Evolutionary conservation across 2,329 filamentous ascomycete genomes (phyloP).

Genomic region (Beauveria australis): DNA sequence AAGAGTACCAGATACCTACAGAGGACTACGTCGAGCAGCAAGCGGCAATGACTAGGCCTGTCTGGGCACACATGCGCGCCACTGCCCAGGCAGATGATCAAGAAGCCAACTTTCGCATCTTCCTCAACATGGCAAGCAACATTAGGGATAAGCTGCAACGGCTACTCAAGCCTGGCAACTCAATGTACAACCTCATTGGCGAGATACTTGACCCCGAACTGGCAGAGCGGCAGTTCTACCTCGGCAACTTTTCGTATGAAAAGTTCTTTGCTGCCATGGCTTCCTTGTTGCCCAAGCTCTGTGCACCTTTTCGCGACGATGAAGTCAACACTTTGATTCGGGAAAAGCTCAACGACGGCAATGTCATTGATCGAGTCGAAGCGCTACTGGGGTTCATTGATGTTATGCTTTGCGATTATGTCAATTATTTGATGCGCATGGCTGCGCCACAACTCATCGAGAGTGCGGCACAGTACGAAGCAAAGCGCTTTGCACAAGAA

Average conservation of each 20-base stretch:
- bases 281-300: constrained; percentile 67
- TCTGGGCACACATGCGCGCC: constrained; percentile 51
- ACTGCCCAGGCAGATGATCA: constrained; percentile 59
- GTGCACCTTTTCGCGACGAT: constrained; percentile 70
- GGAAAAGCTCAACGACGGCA: constrained; percentile 49
- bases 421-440: constrained; percentile 69
- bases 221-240: constrained; percentile 58
- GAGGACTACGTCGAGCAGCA: constrained; percentile 52
- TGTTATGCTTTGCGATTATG: constrained; percentile 70
- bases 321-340: constrained; percentile 63
- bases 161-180: constrained; percentile 61
- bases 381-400: constrained; percentile 69
- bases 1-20: constrained; percentile 63
- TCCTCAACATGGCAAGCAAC: constrained; percentile 61
- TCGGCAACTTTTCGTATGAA: constrained; percentile 71
- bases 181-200: constrained; percentile 65
- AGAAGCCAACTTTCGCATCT: constrained; percentile 58
- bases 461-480: constrained; percentile 64
- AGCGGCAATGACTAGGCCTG: constrained; percentile 36
- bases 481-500: constrained; percentile 61
- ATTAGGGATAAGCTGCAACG: constrained; percentile 65
- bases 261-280: constrained; percentile 73
- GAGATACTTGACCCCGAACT: constrained; percentile 68
- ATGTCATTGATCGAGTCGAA: constrained; percentile 68
- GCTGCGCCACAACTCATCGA: constrained; percentile 64